Evolutionary conservation across 345 rosid genomes (phyloP).

Genomic region (Linum usitatissimum): DNA sequence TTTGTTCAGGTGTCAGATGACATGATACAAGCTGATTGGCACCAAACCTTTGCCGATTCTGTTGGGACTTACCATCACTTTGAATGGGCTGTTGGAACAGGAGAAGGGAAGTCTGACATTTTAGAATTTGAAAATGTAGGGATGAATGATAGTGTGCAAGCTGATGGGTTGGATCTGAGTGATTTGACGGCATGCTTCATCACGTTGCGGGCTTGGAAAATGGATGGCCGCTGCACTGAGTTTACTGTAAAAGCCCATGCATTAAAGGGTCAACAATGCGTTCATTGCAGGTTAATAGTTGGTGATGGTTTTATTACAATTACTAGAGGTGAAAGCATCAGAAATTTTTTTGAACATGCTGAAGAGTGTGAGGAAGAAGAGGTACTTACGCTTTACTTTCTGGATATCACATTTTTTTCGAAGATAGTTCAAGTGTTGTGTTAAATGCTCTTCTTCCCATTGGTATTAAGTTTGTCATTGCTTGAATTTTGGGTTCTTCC

Average conservation of each 20-base stretch:
- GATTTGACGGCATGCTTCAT: slow-evolving; percentile 61
- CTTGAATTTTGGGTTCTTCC: slow-evolving; percentile 15
- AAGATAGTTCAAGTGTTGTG: not conserved
- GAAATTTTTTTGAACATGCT: slow-evolving; percentile 85
- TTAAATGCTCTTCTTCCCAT: not conserved
- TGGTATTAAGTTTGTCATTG: not conserved
- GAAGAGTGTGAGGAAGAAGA: slow-evolving; percentile 99
- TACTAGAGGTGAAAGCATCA: slow-evolving; percentile 69
- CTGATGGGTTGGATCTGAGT: slow-evolving; percentile 58
- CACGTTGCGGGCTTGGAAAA: slow-evolving; percentile 73
- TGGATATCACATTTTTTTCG: not conserved
- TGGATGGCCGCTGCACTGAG: slow-evolving; percentile 72
- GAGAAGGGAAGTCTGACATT: slow-evolving; percentile 80
- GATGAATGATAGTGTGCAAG: slow-evolving; percentile 46
- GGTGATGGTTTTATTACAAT: slow-evolving; percentile 89
- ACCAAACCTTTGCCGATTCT: slow-evolving; percentile 57
- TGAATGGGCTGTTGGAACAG: slow-evolving; percentile 95
- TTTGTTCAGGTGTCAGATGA: slow-evolving; percentile 59
- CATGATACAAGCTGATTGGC: slow-evolving; percentile 78
- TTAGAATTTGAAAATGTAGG: slow-evolving; percentile 80
- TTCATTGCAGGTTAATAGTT: slow-evolving; percentile 83
- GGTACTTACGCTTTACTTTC: slow-evolving; percentile 31
- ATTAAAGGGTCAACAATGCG: slow-evolving; percentile 70
- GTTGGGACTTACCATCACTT: slow-evolving; percentile 70
- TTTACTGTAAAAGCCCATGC: slow-evolving; percentile 86